phyloP scores from a whole-genome alignment of 1,284 basidiomycete genomes.

The Sparassis latifolia region DNA sequence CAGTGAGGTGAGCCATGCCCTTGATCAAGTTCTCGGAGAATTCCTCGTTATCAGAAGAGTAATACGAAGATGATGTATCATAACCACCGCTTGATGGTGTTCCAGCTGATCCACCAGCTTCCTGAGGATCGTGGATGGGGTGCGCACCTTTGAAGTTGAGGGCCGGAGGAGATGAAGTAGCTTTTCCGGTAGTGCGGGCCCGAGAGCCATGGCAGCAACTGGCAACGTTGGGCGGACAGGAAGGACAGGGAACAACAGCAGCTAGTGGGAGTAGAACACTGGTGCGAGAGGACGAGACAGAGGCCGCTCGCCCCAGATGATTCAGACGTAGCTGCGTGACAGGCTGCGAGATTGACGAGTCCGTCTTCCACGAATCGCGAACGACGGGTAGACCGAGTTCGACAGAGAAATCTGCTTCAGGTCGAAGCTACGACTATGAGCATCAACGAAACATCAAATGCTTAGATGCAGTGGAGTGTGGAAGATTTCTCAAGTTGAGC shows the following conservation, averaged over 20 bases:
- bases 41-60: slow-evolving; percentile 32
- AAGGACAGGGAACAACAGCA: no score
- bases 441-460: neutral
- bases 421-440: slow-evolving; percentile 46
- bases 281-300: no score
- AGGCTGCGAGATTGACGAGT: neutral
- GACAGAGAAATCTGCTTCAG: slow-evolving; percentile 57
- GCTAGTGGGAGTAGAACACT: no score
- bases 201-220: no score
- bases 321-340: no score
- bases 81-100: neutral
- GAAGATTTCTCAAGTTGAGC: no score
- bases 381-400: slow-evolving; percentile 65
- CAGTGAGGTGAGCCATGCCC: slow-evolving; percentile 33
- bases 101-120: neutral
- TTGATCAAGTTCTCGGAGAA: slow-evolving; percentile 18
- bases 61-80: slow-evolving; percentile 8
- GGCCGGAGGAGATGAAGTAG: no score
- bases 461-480: neutral
- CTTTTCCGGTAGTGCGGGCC: no score
- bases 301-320: no score
- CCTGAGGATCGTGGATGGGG: neutral
- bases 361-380: slow-evolving; percentile 65
- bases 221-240: no score
- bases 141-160: no score